Evolutionary conservation across 73 alveolate species (phyloP).

Genomic region (Paraurostyla sp.): DNA sequence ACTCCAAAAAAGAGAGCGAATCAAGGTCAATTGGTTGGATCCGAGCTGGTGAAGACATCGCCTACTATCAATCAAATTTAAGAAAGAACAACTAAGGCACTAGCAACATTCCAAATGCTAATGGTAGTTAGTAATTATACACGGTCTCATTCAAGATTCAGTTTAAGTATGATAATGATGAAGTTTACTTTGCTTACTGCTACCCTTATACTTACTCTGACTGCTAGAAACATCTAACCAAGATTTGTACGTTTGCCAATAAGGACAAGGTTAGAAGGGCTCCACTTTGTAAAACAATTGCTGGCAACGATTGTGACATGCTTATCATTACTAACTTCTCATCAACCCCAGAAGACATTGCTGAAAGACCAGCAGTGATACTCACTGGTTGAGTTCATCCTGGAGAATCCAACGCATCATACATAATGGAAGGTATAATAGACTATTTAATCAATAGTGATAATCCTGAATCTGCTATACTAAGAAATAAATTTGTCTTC

Average conservation of each 20-base stretch:
- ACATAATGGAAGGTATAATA: constrained; percentile 84
- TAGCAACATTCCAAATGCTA: neutral
- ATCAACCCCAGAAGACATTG: constrained; percentile 66
- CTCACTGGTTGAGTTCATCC: constrained; percentile 90
- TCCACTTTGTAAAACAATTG: constrained; percentile 33
- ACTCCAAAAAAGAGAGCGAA: constrained; percentile 88
- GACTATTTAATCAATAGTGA: constrained; percentile 76
- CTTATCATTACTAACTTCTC: constrained; percentile 48
- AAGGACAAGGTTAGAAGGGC: constrained; percentile 43
- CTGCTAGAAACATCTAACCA: constrained; percentile 1
- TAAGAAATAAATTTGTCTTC: constrained; percentile 80
- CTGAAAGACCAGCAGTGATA: constrained; percentile 76
- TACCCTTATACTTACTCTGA: constrained; percentile 87
- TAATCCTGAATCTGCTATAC: constrained; percentile 61
- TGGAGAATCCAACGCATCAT: constrained; percentile 90
- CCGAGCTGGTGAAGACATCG: constrained; percentile 72
- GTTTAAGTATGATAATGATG: constrained; percentile 77
- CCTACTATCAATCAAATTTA: constrained; percentile 37
- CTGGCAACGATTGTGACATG: constrained; percentile 62
- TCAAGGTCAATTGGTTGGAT: constrained; percentile 71
- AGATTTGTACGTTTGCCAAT: neutral
- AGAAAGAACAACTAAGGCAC: neutral
- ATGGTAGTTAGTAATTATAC: neutral
- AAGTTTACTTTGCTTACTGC: constrained; percentile 85
- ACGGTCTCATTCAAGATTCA: constrained; percentile 65